These are phyloP conservation scores for Elsinoe fawcettii DNA, from an alignment of 2,329 filamentous ascomycete species.

Conservation along the genomic window DNA sequence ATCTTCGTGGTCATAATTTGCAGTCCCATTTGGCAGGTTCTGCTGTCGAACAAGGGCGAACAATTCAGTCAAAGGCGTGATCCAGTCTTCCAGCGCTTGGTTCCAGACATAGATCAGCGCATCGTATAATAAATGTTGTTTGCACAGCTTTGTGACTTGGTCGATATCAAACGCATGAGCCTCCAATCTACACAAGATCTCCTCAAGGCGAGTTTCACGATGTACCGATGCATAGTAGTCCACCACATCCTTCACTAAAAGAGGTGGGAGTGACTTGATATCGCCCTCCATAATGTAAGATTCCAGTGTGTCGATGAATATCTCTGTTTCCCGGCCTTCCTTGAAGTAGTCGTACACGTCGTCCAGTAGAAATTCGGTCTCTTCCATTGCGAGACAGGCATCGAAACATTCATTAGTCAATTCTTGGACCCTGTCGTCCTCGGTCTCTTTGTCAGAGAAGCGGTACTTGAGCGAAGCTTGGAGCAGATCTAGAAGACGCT, in stretches of 20 bases:
- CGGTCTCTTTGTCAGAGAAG: slow-evolving; percentile 56
- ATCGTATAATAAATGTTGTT: slow-evolving; percentile 86
- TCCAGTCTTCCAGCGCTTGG: slow-evolving; percentile 76
- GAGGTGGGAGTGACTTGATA: slow-evolving; percentile 68
- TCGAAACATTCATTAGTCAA: slow-evolving; percentile 64
- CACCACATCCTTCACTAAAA: slow-evolving; percentile 78
- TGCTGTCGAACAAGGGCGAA: slow-evolving; percentile 49
- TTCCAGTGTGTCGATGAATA: slow-evolving; percentile 85
- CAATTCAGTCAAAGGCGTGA: slow-evolving; percentile 82
- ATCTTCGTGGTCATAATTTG: slow-evolving; percentile 46
- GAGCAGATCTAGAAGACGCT: slow-evolving; percentile 90
- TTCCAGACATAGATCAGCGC: slow-evolving; percentile 97
- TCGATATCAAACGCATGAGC: slow-evolving; percentile 89
- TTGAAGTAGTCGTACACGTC: slow-evolving; percentile 88
- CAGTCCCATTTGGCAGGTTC: slow-evolving; percentile 34
- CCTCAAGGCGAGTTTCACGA: slow-evolving; percentile 72
- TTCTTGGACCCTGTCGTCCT: slow-evolving; percentile 58
- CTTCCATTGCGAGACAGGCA: slow-evolving; percentile 69
- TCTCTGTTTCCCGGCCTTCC: slow-evolving; percentile 60
- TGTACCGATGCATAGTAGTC: slow-evolving; percentile 69
- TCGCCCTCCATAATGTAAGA: slow-evolving; percentile 74
- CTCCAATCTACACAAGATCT: slow-evolving; percentile 89
- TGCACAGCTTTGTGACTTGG: slow-evolving; percentile 83
- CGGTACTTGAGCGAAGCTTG: slow-evolving; percentile 83
- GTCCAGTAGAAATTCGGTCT: slow-evolving; percentile 80